phyloP scores from a whole-genome alignment of 2,329 filamentous ascomycete species.

The Cyphellophora europaea region DNA sequence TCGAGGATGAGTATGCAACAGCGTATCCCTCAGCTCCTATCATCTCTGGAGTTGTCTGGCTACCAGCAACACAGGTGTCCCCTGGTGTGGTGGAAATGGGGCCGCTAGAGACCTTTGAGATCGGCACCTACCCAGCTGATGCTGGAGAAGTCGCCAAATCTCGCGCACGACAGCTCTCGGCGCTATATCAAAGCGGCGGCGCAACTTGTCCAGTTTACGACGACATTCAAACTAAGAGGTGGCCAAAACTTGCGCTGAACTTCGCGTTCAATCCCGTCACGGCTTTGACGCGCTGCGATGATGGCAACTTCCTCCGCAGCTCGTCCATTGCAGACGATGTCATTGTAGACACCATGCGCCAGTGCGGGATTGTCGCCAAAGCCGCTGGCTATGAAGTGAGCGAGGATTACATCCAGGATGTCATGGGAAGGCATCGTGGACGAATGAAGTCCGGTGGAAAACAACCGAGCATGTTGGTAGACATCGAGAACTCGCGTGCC shows the following conservation, averaged over 20 bases:
- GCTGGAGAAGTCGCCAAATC: constrained; percentile 19
- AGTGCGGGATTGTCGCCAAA: too few species aligned
- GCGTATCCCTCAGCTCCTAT: constrained; percentile 42
- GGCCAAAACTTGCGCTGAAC: constrained; percentile 38
- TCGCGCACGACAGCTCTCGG: constrained; percentile 26
- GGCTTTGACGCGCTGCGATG: constrained; percentile 43
- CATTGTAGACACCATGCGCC: too few species aligned
- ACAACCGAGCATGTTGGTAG: too few species aligned
- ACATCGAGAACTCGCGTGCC: too few species aligned
- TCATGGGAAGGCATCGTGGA: too few species aligned
- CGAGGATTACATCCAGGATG: too few species aligned
- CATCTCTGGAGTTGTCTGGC: constrained; percentile 43
- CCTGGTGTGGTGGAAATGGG: constrained; percentile 43
- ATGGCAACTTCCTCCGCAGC: constrained; percentile 39
- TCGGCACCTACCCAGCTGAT: constrained; percentile 41
- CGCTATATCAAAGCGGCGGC: constrained; percentile 20
- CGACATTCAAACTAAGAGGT: constrained; percentile 22
- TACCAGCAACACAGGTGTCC: constrained; percentile 38
- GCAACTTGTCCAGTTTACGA: constrained; percentile 10
- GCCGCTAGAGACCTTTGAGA: constrained; percentile 33
- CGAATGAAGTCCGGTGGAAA: too few species aligned
- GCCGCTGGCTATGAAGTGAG: too few species aligned
- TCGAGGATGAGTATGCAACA: constrained; percentile 43
- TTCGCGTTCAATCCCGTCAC: constrained; percentile 45
- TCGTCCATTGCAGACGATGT: too few species aligned